Conservation (phyloP, 2,329 filamentous ascomycete species). For the Ophiosphaerella herpotricha region DNA sequence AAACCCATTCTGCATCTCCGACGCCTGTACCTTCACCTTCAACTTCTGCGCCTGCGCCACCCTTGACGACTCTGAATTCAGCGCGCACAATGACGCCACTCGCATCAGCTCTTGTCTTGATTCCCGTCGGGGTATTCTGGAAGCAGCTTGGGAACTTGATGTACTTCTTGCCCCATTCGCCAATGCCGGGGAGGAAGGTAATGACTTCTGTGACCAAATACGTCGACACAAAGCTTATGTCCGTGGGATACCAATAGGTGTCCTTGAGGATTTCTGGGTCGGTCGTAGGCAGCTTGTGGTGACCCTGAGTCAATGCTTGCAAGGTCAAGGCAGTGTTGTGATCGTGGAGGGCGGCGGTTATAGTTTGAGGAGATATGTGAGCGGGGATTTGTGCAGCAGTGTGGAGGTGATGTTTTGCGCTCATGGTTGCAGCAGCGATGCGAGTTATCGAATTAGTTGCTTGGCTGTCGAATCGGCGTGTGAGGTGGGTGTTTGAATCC, state of each 20-base stretch:
- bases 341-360: slow-evolving; percentile 41
- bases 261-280: slow-evolving; percentile 33
- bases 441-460: no score
- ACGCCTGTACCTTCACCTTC: slow-evolving; percentile 40
- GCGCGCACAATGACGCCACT: slow-evolving; percentile 36
- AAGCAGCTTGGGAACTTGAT: slow-evolving; percentile 39
- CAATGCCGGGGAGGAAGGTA: slow-evolving; percentile 34
- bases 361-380: slow-evolving; percentile 26
- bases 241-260: slow-evolving; percentile 42
- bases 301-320: slow-evolving; percentile 38
- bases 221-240: slow-evolving; percentile 29
- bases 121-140: slow-evolving; percentile 38
- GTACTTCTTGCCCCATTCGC: slow-evolving; percentile 36
- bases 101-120: slow-evolving; percentile 40
- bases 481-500: background rate
- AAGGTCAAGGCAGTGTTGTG: slow-evolving; percentile 40
- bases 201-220: slow-evolving; percentile 41
- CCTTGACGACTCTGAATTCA: slow-evolving; percentile 37
- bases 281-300: slow-evolving; percentile 31
- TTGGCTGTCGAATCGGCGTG: slow-evolving; percentile 6
- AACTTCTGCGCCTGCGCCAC: slow-evolving; percentile 30
- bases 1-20: slow-evolving; percentile 38
- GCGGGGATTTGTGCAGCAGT: slow-evolving; percentile 35
- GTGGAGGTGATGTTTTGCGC: slow-evolving; percentile 40
- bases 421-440: slow-evolving; percentile 10